phyloP scores from a whole-genome alignment of 306 rosid genomes.

The Acacia melanoxylon region DNA sequence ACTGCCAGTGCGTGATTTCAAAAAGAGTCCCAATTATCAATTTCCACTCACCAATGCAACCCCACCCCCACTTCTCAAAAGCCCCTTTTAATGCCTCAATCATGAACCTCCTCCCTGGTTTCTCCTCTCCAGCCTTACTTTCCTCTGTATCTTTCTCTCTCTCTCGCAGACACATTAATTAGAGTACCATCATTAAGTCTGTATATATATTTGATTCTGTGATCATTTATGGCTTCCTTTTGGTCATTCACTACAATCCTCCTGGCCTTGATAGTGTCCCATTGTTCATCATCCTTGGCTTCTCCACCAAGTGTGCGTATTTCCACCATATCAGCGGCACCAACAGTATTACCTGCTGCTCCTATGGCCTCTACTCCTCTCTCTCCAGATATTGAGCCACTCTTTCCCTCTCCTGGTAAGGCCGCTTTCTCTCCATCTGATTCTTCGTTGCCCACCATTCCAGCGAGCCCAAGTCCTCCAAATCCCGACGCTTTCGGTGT shows the following conservation, averaged over 20 bases:
- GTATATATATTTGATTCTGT: conserved; percentile 20
- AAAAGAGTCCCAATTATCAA: conserved; percentile 32
- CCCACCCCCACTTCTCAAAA: conserved; percentile 45
- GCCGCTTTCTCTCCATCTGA: conserved; percentile 43
- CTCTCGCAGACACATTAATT: conserved; percentile 28
- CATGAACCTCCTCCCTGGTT: conserved; percentile 32
- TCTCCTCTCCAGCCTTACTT: conserved; percentile 30
- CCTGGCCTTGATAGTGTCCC: conserved; percentile 33
- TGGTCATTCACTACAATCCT: conserved; percentile 31
- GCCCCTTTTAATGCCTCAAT: conserved; percentile 38
- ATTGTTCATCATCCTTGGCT: conserved; percentile 24
- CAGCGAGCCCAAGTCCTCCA: conserved; percentile 54
- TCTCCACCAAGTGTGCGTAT: conserved; percentile 28
- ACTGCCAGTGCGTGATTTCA: conserved; percentile 24
- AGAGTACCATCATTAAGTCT: conserved; percentile 25
- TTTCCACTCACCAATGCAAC: conserved; percentile 26
- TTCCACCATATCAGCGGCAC: conserved; percentile 51
- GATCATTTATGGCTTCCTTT: conserved; percentile 51
- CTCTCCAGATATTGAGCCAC: conserved; percentile 52
- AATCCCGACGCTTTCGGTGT: conserved; percentile 30
- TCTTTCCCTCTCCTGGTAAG: conserved; percentile 44
- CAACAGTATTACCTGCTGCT: conserved; percentile 37
- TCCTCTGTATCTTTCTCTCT: conserved; percentile 13
- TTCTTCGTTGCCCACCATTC: conserved; percentile 46
- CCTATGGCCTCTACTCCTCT: conserved; percentile 37